phyloP scores from a whole-genome alignment of 768 basidiomycete species.

The Auricularia auricula-judae region DNA sequence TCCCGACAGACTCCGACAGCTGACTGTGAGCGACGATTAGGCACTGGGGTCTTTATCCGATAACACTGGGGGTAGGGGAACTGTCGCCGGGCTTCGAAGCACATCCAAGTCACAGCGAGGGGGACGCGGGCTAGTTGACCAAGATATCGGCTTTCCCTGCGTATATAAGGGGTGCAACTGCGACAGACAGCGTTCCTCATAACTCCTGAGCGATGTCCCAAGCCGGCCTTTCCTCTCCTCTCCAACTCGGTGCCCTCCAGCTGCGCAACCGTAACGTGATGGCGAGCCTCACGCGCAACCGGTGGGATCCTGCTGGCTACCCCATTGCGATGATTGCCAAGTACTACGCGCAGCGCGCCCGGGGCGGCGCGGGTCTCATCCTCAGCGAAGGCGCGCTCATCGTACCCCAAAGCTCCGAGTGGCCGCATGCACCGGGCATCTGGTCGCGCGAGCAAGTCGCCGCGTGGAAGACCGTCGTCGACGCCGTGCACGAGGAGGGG shows the following conservation, averaged over 20 bases:
- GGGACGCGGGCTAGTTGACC: too few species aligned
- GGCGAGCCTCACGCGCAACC: constrained; percentile 31
- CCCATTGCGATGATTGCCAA: constrained; percentile 30
- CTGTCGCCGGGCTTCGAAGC: too few species aligned
- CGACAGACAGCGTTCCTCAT: too few species aligned
- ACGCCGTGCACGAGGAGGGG: constrained; percentile 35
- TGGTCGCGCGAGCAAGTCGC: constrained; percentile 17
- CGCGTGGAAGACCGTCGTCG: constrained; percentile 26
- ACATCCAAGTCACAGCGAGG: too few species aligned
- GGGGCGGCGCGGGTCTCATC: constrained; percentile 29
- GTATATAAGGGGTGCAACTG: too few species aligned
- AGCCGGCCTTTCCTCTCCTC: constrained; percentile 11
- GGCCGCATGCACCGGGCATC: constrained; percentile 13
- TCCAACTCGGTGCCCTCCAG: constrained; percentile 26
- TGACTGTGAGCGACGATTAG: too few species aligned
- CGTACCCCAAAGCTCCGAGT: constrained; percentile 14
- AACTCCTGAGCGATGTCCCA: too few species aligned
- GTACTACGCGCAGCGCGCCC: constrained; percentile 31
- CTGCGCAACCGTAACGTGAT: constrained; percentile 30
- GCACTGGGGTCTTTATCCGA: too few species aligned
- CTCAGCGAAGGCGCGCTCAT: constrained; percentile 31
- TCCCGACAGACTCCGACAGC: too few species aligned
- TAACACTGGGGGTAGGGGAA: not conserved
- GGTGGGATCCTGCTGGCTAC: constrained; percentile 24
- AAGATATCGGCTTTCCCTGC: too few species aligned